A percentile compares a stretch with the other conserved stretches of the same genome.
phyloP scores from a whole-genome alignment of 495 filamentous ascomycete genomes.

The Xylaria longipes region DNA sequence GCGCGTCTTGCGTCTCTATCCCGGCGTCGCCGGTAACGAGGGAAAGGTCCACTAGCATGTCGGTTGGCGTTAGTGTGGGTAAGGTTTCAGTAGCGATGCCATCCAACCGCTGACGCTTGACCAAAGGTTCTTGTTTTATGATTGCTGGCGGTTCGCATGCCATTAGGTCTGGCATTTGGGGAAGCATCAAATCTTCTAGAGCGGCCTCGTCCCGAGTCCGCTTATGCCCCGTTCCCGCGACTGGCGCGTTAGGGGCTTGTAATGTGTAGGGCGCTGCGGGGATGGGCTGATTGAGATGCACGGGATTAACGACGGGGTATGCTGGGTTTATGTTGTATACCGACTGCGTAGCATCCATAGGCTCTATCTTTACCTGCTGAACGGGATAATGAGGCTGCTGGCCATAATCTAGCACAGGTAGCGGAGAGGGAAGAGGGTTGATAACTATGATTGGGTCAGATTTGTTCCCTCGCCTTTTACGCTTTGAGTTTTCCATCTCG shows the following conservation, averaged over 20 bases:
- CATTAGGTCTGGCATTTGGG: neutral
- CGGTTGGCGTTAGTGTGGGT: neutral
- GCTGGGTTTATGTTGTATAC: neutral
- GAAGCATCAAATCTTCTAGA: neutral
- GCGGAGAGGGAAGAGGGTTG: neutral
- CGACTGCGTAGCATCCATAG: neutral
- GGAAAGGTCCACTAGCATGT: neutral
- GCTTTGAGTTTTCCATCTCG: neutral
- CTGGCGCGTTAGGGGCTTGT: neutral
- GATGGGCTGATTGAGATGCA: neutral
- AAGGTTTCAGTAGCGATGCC: neutral
- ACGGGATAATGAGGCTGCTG: neutral
- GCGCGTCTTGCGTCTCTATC: neutral
- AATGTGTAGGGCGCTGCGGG: neutral
- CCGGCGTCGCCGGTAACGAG: neutral
- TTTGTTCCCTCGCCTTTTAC: neutral
- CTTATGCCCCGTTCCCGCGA: conserved; percentile 10
- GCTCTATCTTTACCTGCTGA: neutral
- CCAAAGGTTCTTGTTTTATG: neutral
- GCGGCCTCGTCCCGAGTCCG: neutral
- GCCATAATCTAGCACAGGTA: neutral
- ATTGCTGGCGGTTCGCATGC: neutral
- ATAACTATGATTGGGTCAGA: neutral
- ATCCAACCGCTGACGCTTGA: conserved; percentile 8
- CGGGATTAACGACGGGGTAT: neutral